Base-by-base conservation (phyloP, 805 yeast genomes). In the Candida caryicola region DNA sequence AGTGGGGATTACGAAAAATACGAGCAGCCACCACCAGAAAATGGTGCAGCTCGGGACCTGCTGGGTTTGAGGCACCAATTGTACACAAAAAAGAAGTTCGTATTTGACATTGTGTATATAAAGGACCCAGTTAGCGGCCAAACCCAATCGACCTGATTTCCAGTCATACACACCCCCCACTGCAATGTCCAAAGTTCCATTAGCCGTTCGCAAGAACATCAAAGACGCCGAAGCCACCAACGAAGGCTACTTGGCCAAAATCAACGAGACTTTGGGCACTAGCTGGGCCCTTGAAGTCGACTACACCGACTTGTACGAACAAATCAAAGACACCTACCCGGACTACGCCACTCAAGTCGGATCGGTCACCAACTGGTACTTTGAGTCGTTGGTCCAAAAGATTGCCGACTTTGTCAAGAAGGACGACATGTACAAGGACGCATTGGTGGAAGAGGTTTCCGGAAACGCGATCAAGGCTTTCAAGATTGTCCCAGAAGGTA, bases 171-270 rank as follows among this genome's bases (percentile, higher is more conserved):
- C n/a, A n/a, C n/a, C n/a, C n/a, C n/a, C n/a, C n/a, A n/a, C n/a
- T n/a, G 17, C 9, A 19, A 46, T 46, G 49, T 43, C 45, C 15
- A 40, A 45, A 29, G 16, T 43, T 9, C 47, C 47, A 26, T 43
- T 40, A 32, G 28, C 29, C 8, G 39, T 42, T 5, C 37, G 40
- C 15, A 45, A 43, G 21, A 34, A 43, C 30, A 33, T 43, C 30
- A 45, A 40, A 27, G 45, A 43, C 26, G 49, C 49, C 16, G 42
- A 43, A 31, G 37, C 36, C 9, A 12, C 13, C n/a, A 43, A 40
- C 29, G 40, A 31, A 13, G 27, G 33, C 2, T 12, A 23, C 17
- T 36, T 45, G 27, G 28, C 21, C 10, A 25, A 32, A 4, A 40
- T 45, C 29, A 45, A 45, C 25, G 17, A 17, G 13, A 16, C 14